phyloP scores from a whole-genome alignment of 192 early-diverging fungal species.

The Pilobolus umbonatus region DNA sequence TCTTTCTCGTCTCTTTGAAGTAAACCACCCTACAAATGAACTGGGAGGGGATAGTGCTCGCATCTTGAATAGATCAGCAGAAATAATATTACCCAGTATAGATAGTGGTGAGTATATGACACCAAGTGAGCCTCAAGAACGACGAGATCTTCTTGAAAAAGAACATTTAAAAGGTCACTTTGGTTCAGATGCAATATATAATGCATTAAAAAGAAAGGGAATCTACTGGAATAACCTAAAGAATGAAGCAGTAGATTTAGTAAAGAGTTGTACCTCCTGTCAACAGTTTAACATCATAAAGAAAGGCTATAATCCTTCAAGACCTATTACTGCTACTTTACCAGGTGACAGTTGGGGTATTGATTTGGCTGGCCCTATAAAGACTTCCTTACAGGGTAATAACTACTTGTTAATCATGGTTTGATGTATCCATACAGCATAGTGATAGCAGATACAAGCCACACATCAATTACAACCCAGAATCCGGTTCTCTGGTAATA shows the following conservation, averaged over 20 bases:
- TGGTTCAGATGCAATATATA: not conserved
- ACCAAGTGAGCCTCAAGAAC: not conserved
- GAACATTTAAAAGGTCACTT: not conserved
- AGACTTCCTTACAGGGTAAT: not conserved
- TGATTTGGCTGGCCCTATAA: not conserved
- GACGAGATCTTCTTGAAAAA: not conserved
- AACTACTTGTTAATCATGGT: not conserved
- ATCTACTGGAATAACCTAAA: not conserved
- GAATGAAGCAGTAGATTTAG: not conserved
- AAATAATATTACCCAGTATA: not conserved
- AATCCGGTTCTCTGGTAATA: no score
- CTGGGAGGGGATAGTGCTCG: conserved; percentile 15
- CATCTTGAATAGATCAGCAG: no score
- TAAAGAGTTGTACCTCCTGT: not conserved
- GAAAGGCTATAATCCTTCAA: not conserved
- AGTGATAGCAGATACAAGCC: no score
- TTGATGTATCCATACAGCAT: no score
- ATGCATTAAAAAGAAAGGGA: not conserved
- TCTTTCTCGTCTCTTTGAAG: conserved; percentile 22
- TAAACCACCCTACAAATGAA: not conserved
- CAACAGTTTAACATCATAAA: not conserved
- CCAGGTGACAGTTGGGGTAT: not conserved
- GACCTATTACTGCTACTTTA: not conserved
- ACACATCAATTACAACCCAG: no score
- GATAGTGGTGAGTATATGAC: not conserved